Base-by-base conservation (phyloP, 108 stramenopile species). In the Nitzschia putrida region DNA sequence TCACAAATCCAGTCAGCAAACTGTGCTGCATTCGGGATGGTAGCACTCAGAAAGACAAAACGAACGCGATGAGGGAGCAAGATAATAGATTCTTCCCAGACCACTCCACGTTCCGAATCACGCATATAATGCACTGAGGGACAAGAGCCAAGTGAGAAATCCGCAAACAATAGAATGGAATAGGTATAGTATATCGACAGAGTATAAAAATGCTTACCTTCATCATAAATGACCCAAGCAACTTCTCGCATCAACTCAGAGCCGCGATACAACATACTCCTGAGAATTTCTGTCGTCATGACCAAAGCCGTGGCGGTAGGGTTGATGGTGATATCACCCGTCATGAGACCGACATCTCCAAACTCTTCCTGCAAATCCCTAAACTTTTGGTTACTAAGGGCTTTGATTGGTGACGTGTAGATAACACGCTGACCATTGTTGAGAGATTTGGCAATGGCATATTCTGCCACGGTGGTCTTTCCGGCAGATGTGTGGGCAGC, bases 401-500 rank as follows among this genome's bases (percentile, higher is more conserved):
- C 99, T 81, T 99, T 99, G 84, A 99, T 99, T 7, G 99, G 99
- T 25, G 93, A 93, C 2, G 99, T 99, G 82, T 99, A 99, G 26
- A 99, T 89, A 25, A 98, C 98, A 49, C 99, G 87, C 69, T 97
- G 93, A 11, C 91, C 89, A 47, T 97, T 92, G 20, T 93, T 82
- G 0, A 98, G 70, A 10, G 96, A 84, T 78, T 95, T 96, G 47
- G 99, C 99, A 57, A 99, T 97, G 34, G 99, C 98, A 65, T 98
- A 98, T 60, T 93, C 92, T 10, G 92, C 92, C 22, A 86, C 85
- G 47, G 94, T 94, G 10, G 96, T 97, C 79, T 98, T 97, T 11
- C 94, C 95, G 0, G 95, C 94, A 7, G 92, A 94, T 5, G 97
- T 97, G 72, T 97, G 97, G 0, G 97, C 97, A 12, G 97, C 93